These are phyloP conservation scores for Galerina marginata DNA, from an alignment of 768 basidiomycete genomes.

Conservation along the genomic window DNA sequence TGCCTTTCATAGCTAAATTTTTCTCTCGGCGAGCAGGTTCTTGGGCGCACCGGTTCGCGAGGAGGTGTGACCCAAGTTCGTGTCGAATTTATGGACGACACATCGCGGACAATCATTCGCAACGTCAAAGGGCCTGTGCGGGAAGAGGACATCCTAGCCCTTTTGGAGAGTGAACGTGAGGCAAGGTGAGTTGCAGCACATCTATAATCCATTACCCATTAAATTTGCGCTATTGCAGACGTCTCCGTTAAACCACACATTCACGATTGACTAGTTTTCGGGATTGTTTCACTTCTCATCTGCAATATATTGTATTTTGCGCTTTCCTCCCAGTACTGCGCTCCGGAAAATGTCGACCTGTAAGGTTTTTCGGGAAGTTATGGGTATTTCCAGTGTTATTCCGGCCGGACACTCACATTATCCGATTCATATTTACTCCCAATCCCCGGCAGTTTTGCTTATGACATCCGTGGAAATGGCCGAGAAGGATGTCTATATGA, in stretches of 20 bases:
- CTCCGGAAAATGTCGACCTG: conserved; percentile 7
- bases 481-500: conserved; percentile 26
- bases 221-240: conserved; percentile 16
- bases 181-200: conserved; percentile 71
- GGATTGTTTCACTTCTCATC: conserved; percentile 21
- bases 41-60: conserved; percentile 97
- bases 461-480: conserved; percentile 29
- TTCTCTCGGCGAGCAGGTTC: conserved; percentile 61
- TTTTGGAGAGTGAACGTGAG: conserved; percentile 98
- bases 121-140: conserved; percentile 99
- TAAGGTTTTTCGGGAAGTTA: conserved; percentile 11
- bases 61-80: conserved; percentile 99
- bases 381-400: conserved; percentile 19
- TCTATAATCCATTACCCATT: conserved; percentile 1
- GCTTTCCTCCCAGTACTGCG: not conserved
- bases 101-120: conserved; percentile 93
- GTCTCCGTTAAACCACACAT: conserved; percentile 26
- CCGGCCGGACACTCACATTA: conserved; percentile 21
- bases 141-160: conserved; percentile 94
- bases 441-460: conserved; percentile 22
- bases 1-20: conserved; percentile 12
- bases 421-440: conserved; percentile 21
- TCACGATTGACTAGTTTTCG: conserved; percentile 16
- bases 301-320: conserved; percentile 35
- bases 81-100: conserved; percentile 99